phyloP scores from a whole-genome alignment of 2,329 filamentous ascomycete species.

The Phoma herbarum region DNA sequence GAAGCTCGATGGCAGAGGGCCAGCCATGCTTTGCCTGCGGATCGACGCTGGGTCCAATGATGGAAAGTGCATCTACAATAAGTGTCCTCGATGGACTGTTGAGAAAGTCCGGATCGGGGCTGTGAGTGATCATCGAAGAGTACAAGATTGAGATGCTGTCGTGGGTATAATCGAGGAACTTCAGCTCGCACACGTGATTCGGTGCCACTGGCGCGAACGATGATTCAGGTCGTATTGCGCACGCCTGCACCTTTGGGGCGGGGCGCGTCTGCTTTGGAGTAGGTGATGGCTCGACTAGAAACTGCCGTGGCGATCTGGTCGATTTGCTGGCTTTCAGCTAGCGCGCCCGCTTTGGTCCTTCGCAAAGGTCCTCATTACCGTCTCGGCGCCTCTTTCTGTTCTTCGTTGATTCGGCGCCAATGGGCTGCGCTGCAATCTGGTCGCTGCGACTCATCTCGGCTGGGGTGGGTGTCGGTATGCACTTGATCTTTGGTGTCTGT shows the following conservation, averaged over 20 bases:
- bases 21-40: constrained; percentile 1
- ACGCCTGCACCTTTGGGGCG: background rate
- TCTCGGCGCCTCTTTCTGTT: background rate
- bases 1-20: constrained; percentile 4
- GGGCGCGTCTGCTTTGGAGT: background rate
- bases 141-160: constrained; percentile 28
- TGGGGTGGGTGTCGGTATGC: background rate
- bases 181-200: constrained; percentile 9
- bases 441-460: background rate
- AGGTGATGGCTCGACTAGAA: background rate
- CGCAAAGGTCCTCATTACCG: background rate
- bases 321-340: background rate
- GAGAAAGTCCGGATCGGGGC: background rate
- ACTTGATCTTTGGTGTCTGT: fast-evolving
- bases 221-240: background rate
- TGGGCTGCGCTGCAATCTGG: fast-evolving
- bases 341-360: background rate
- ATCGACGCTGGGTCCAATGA: constrained; percentile 15
- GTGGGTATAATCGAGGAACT: constrained; percentile 18
- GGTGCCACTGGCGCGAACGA: constrained; percentile 8
- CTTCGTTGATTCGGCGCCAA: background rate
- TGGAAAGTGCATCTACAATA: constrained; percentile 11
- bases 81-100: constrained; percentile 13
- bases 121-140: constrained; percentile 19
- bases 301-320: background rate